A percentile compares a stretch with the other conserved stretches of the same genome.
phyloP scores from a whole-genome alignment of 2,329 filamentous ascomycete genomes.

The Pestalotiopsis sp. region DNA sequence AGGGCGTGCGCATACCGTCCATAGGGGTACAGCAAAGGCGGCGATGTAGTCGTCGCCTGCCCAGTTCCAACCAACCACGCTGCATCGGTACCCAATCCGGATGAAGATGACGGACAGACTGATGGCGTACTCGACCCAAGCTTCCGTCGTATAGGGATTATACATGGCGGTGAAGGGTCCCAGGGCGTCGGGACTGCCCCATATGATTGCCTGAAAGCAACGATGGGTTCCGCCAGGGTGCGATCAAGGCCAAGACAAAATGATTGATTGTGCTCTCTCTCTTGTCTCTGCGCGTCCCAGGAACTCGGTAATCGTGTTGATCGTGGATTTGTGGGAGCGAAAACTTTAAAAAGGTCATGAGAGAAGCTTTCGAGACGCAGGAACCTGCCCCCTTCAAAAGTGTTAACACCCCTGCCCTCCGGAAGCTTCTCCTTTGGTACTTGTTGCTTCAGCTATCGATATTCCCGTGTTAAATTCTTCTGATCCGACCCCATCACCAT shows the following conservation, averaged over 20 bases:
- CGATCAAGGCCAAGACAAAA: not conserved
- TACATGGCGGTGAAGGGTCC: not conserved
- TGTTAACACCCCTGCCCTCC: not conserved
- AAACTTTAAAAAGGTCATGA: not conserved
- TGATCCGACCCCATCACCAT: not conserved
- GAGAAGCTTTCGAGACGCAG: not conserved
- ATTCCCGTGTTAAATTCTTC: not conserved
- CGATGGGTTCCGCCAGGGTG: not conserved
- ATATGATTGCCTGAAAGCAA: not conserved
- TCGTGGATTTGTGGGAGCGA: not conserved
- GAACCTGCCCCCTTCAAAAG: not conserved
- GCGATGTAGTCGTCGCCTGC: constrained; percentile 7
- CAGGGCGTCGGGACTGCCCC: not conserved
- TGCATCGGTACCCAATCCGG: constrained; percentile 4
- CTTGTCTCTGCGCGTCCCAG: not conserved
- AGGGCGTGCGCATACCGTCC: not conserved
- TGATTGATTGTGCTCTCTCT: not conserved
- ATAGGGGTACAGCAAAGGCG: not conserved
- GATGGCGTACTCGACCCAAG: constrained; percentile 2
- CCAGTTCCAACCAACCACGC: constrained; percentile 4
- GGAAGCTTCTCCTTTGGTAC: not conserved
- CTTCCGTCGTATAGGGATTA: constrained; percentile 1
- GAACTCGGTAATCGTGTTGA: not conserved
- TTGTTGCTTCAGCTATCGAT: not conserved
- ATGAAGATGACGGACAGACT: not conserved